Evolutionary conservation across 2,329 filamentous ascomycete species (phyloP), one percentile per base, ranked within the genome.

Genomic region (Aureobasidium sp.): DNA sequence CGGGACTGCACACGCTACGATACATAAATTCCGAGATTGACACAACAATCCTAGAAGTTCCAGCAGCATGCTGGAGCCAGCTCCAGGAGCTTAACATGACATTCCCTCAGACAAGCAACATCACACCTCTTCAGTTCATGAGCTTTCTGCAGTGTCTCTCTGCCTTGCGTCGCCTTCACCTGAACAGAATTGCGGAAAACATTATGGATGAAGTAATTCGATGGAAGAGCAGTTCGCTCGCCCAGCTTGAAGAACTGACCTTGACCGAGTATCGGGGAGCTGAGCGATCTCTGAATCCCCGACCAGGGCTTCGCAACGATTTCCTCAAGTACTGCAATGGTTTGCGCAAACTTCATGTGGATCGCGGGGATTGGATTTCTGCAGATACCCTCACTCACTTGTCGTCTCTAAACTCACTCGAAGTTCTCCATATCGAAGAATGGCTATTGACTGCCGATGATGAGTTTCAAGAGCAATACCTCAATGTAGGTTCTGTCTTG

Each of bases 341-440:
- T 9, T 13, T 51, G n/a, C 29, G 47, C 17, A 23, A 51, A 12
- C 8, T 51, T 1, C 13, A 15, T 23, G 1, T 51, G 4, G 47
- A 51, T 5, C 3, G n/a, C 8, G n/a, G 29, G 0, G 1, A 27
- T 1, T 0, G 2, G 1, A 9, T 51, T 7, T 20, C 4, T 36
- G 10, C 29, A 13, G 6, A 36, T 1, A 15, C 27, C 5, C 10
- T 51, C 1, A 23, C 12, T 8, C 3, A 1, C 0, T 5, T 51
- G 8, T 51, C 47, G 0, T 1, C 1, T 23, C 6, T 6, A 6
- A 1, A 2, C 9, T 13, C 29, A 3, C 47, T 51, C n/a, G 29
- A 51, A 36, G 47, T 20, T 13, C n/a, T 51, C 5, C 5, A 34
- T 9, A 20, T 34, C 1, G 6, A 50, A 12, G 47, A 5, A 20